Percentiles rank a stretch among this genome's conserved stretches.
Conservation (phyloP, 2,329 filamentous ascomycete species). For the Microcyclospora tardicrescens region DNA sequence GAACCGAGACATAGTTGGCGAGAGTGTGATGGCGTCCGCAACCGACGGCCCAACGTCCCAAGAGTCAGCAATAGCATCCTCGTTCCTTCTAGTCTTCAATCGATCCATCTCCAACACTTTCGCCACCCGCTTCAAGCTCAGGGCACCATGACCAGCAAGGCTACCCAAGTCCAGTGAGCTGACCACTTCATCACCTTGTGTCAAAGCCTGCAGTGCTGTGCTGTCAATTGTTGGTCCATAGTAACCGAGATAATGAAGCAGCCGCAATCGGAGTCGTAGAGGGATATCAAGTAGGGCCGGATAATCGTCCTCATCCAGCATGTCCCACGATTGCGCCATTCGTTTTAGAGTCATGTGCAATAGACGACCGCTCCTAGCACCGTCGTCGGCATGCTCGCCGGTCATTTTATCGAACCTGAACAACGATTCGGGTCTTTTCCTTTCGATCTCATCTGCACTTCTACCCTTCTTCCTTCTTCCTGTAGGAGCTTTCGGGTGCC, state of each 20-base stretch:
- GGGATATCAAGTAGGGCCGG: constrained; percentile 41
- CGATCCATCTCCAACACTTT: constrained; percentile 25
- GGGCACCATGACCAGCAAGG: constrained; percentile 33
- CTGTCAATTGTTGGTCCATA: constrained; percentile 35
- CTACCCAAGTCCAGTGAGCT: constrained; percentile 40
- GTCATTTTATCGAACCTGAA: constrained; percentile 14
- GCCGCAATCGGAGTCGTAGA: constrained; percentile 35
- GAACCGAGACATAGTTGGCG: constrained; percentile 29
- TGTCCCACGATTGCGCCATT: constrained; percentile 44
- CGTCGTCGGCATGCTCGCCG: constrained; percentile 4
- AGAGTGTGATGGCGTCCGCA: constrained; percentile 13
- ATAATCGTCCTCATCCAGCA: constrained; percentile 45
- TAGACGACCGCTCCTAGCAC: constrained; percentile 21
- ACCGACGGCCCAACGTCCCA: constrained; percentile 31
- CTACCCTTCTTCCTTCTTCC: constrained; percentile 4
- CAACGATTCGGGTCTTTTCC: constrained; percentile 14
- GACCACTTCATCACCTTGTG: constrained; percentile 35
- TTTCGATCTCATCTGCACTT: constrained; percentile 9
- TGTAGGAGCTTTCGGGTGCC: constrained; percentile 10
- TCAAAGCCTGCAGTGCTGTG: constrained; percentile 38
- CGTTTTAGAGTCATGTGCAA: constrained; percentile 39
- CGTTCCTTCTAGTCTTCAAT: neutral
- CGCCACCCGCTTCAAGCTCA: constrained; percentile 37
- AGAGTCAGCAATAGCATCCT: constrained; percentile 26
- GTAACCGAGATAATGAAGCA: constrained; percentile 44